Base-by-base conservation (phyloP, 2,329 filamentous ascomycete genomes). In the Endoconidiophora laricicola region DNA sequence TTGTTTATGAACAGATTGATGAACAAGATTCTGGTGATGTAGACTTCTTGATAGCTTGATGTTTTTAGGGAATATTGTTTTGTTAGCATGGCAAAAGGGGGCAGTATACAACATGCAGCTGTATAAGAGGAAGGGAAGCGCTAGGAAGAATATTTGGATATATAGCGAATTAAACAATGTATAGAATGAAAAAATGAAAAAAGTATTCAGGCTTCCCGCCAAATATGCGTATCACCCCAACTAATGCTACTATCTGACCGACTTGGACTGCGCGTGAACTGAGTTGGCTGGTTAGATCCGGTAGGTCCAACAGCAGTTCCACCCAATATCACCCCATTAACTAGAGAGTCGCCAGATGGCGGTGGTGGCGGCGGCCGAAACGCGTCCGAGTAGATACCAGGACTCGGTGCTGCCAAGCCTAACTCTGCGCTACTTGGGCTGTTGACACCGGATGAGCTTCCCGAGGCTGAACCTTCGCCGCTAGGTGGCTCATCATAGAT, bases 171-270 rank as follows among this genome's bases (percentile, higher is more conserved):
- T n/a, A 33, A 14, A 44, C 22, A 44, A 44, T 40, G 38, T 16
- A 40, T 16, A 40, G 7, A 40, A 40, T 40, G 14, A 20, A 14
- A 26, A 18, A 24, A 22, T 23, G 44, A 16, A 46, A 44, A 40
- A 12, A 20, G 9, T 2, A 2, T 42, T 41, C 22, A 51, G 38
- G 52, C 48, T 48, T 69, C 63, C 49, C 69, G 62, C 70, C 70
- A 72, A 12, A 72, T 64, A 56, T 72, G 69, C 9, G 69, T 71
- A 57, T 72, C 70, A 3, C 70, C 70, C 3, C 72, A 57, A 52
- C 69, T 72, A 33, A 71, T 57, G 22, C 65, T 66, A 54, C 68
- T 72, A 39, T 65, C 60, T 20, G 62, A 60, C 51, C 65, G 69
- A 48, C 62, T 62, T 48, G 62, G 61, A 44, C 56, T 56, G 41